These are phyloP conservation scores for Trichoderma koningiopsis DNA, from an alignment of 2,329 filamentous ascomycete genomes.

Conservation along the genomic window DNA sequence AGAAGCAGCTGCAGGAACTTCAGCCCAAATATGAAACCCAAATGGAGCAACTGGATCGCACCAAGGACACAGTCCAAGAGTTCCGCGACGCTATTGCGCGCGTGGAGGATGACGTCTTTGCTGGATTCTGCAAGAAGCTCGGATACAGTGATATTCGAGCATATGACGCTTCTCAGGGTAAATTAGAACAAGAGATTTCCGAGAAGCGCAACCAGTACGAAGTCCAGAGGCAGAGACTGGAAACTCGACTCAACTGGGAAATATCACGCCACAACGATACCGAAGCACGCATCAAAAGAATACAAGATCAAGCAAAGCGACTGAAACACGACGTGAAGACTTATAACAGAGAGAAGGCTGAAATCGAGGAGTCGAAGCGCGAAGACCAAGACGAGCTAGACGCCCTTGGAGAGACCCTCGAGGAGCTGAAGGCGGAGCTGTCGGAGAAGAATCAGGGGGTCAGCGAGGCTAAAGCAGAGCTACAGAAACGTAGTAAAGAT, in stretches of 20 bases:
- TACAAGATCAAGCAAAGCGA: conserved; percentile 67
- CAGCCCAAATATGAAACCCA: conserved; percentile 78
- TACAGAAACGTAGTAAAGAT: conserved; percentile 81
- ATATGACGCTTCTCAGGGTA: conserved; percentile 92
- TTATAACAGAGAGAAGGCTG: conserved; percentile 71
- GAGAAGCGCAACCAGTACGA: conserved; percentile 87
- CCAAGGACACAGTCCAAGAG: conserved; percentile 52
- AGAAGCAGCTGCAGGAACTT: conserved; percentile 72
- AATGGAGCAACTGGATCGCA: conserved; percentile 65
- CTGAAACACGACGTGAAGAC: conserved; percentile 69
- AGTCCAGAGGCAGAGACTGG: conserved; percentile 76
- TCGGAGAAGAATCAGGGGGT: conserved; percentile 73
- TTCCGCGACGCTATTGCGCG: conserved; percentile 67
- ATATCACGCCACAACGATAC: conserved; percentile 57
- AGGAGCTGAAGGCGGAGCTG: conserved; percentile 68
- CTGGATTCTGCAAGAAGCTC: conserved; percentile 79
- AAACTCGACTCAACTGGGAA: conserved; percentile 62
- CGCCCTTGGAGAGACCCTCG: conserved; percentile 70
- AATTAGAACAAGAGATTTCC: conserved; percentile 84
- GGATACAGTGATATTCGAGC: conserved; percentile 88
- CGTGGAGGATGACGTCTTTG: conserved; percentile 88
- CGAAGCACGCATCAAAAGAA: conserved; percentile 66
- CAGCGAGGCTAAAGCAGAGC: conserved; percentile 73
- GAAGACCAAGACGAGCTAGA: conserved; percentile 76
- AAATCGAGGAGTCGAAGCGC: conserved; percentile 73